Percentiles rank a stretch among this genome's conserved stretches.
Conservation (phyloP, 2,329 filamentous ascomycete genomes). For the Scytalidium sp. region DNA sequence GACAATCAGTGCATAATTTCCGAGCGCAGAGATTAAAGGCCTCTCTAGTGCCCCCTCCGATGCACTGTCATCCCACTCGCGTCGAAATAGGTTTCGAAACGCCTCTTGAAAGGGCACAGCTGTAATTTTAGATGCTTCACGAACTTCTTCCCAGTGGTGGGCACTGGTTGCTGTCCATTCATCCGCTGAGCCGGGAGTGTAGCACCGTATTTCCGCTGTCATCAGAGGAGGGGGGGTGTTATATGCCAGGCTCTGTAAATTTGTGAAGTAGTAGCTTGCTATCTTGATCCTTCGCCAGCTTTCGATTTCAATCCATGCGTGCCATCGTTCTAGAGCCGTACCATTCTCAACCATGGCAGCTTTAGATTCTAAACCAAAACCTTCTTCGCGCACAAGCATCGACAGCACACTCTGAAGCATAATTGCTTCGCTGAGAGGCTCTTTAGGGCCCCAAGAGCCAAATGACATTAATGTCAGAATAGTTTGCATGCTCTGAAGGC, state of each 20-base stretch:
- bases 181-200: slow-evolving; percentile 51
- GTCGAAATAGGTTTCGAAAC: slow-evolving; percentile 48
- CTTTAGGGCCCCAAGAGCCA: slow-evolving; percentile 59
- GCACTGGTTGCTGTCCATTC: slow-evolving; percentile 55
- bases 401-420: slow-evolving; percentile 56
- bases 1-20: slow-evolving; percentile 70
- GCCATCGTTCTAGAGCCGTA: slow-evolving; percentile 36
- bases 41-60: slow-evolving; percentile 5
- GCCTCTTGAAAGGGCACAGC: slow-evolving; percentile 56
- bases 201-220: slow-evolving; percentile 54
- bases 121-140: slow-evolving; percentile 46
- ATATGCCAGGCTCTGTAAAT: slow-evolving; percentile 59
- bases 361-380: slow-evolving; percentile 44
- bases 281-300: slow-evolving; percentile 56
- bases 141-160: slow-evolving; percentile 59
- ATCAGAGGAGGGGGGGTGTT: slow-evolving; percentile 55
- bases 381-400: slow-evolving; percentile 56
- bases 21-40: slow-evolving; percentile 51
- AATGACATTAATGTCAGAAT: slow-evolving; percentile 58
- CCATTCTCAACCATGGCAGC: slow-evolving; percentile 28
- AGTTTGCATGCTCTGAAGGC: slow-evolving; percentile 61
- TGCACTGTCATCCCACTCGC: neutral
- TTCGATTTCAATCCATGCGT: slow-evolving; percentile 57
- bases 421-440: slow-evolving; percentile 56
- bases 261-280: slow-evolving; percentile 60